Evolutionary conservation across 345 rosid genomes (phyloP), one percentile per base, ranked within the genome.

Genomic region (Psidium guajava): DNA sequence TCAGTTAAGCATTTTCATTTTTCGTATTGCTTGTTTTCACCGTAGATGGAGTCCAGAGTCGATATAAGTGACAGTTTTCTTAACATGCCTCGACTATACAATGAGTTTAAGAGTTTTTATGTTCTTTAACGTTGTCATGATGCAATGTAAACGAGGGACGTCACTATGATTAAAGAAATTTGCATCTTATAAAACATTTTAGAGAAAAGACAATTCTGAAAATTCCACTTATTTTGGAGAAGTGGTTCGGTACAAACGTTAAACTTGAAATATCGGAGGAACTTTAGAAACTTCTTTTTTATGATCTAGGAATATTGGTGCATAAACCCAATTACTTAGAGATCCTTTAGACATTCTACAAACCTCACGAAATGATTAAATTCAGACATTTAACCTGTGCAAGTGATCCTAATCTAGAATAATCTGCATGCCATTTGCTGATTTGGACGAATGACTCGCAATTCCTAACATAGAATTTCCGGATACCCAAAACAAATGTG

Each of bases 381-480:
- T 69, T 28, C 6, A 64, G 6, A 40, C 11, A 15, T 64, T 28
- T 64, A 6, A 64, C 18, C 3, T 16, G 8, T 16, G 22, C 22
- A 7, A 3, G 32, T 28, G 20, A 0, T 9, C 21, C 11, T 1
- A 0, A 64, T 16, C 44, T 42, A 32, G 18, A 28, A 64, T 28
- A 28, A 54, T 21, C 3, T 64, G 0, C 18, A 15, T 5, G 0
- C 24, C 20, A 54, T 54, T 32, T 5, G 22, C 16, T 40, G 75
- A 64, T 64, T 5, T 64, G 11, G 32, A 15, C 8, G 36, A 28
- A 28, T 9, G 6, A 64, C 57, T 64, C 15, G 20, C 1, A 61
- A 0, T 28, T 32, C 24, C 47, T 18, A 32, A 8, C 21, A 36
- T 18, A 12, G 3, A 69, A 36, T 36, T 69, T 69, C 25, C 3